A percentile compares a stretch with the other conserved stretches of the same genome.
Conservation (phyloP, 2,329 filamentous ascomycete species). For the Cladosporium sp. region DNA sequence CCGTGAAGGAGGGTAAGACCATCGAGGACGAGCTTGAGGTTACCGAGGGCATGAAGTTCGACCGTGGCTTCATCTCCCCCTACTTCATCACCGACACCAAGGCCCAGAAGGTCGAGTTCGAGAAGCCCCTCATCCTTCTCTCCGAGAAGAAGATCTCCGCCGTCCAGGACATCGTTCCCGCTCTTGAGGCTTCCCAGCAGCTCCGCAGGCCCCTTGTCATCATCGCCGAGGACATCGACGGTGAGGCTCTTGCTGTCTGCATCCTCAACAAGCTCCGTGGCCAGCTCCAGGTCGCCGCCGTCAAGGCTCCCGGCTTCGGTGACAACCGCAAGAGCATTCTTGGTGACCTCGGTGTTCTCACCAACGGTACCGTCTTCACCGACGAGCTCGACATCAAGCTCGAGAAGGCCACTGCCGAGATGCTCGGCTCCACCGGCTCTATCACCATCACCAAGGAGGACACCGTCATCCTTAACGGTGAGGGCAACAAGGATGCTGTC, state of each 20-base stretch:
- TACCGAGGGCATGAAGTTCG: slow-evolving; percentile 99
- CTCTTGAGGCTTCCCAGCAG: slow-evolving; percentile 95
- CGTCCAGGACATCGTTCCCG: slow-evolving; percentile 97
- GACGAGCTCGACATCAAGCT: slow-evolving; percentile 99
- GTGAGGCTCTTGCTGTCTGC: slow-evolving; percentile 96
- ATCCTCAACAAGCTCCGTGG: slow-evolving; percentile 99
- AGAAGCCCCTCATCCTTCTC: slow-evolving; percentile 97
- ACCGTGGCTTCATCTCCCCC: slow-evolving; percentile 96
- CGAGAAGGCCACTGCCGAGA: slow-evolving; percentile 93
- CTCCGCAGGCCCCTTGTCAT: slow-evolving; percentile 94
- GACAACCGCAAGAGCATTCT: slow-evolving; percentile 99
- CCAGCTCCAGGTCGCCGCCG: slow-evolving; percentile 95
- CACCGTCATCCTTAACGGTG: slow-evolving; percentile 96
- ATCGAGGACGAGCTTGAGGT: slow-evolving; percentile 97
- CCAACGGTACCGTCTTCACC: slow-evolving; percentile 95
- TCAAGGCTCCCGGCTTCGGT: slow-evolving; percentile 98
- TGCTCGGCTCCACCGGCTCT: slow-evolving; percentile 94
- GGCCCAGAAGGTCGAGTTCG: slow-evolving; percentile 98
- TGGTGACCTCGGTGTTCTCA: slow-evolving; percentile 91
- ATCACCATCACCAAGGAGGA: slow-evolving; percentile 99
- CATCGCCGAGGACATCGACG: slow-evolving; percentile 98
- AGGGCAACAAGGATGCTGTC: slow-evolving; percentile 91
- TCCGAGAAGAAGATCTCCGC: slow-evolving; percentile 99
- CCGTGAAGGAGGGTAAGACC: slow-evolving; percentile 99
- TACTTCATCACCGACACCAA: slow-evolving; percentile 99